phyloP scores from a whole-genome alignment of 192 early-diverging fungal genomes.

The Coemansia pectinata region DNA sequence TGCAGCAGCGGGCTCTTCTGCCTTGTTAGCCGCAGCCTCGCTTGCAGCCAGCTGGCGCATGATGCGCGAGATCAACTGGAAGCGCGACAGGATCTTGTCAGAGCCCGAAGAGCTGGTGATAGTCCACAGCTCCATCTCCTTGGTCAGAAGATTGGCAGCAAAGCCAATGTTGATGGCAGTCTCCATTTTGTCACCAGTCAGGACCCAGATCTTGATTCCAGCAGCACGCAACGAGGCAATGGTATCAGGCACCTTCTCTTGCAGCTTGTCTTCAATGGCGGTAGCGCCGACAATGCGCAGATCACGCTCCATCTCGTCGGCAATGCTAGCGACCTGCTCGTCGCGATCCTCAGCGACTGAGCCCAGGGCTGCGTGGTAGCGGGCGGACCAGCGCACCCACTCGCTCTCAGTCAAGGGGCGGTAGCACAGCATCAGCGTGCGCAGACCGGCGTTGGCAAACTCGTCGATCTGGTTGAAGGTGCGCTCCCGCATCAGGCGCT shows the following conservation, averaged over 20 bases:
- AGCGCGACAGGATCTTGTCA: slow-evolving; percentile 49
- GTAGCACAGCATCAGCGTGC: slow-evolving; percentile 89
- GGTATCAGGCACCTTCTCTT: slow-evolving; percentile 95
- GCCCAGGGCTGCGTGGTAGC: slow-evolving; percentile 70
- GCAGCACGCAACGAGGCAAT: slow-evolving; percentile 81
- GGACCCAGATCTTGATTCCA: slow-evolving; percentile 94
- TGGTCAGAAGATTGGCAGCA: slow-evolving; percentile 83
- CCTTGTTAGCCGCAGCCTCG: slow-evolving; percentile 5
- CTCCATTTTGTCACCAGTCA: slow-evolving; percentile 97
- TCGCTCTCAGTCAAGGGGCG: slow-evolving; percentile 69
- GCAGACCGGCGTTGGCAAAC: slow-evolving; percentile 79
- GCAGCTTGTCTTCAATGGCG: slow-evolving; percentile 96
- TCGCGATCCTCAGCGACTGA: slow-evolving; percentile 81
- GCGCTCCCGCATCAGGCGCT: slow-evolving; percentile 66
- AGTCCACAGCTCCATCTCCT: slow-evolving; percentile 81
- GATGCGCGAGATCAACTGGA: slow-evolving; percentile 50
- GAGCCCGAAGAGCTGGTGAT: slow-evolving; percentile 48
- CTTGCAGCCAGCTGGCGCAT: slow-evolving; percentile 46
- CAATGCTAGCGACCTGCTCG: slow-evolving; percentile 70
- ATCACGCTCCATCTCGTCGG: slow-evolving; percentile 77
- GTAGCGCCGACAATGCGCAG: slow-evolving; percentile 91
- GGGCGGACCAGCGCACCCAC: slow-evolving; percentile 68
- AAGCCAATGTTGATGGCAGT: slow-evolving; percentile 99
- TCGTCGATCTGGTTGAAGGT: slow-evolving; percentile 77
- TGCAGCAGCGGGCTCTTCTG: neutral